Percentiles rank a stretch among this genome's conserved stretches.
Evolutionary conservation across 495 filamentous ascomycete species (phyloP).

Genomic region (Penicillium maclennaniae): DNA sequence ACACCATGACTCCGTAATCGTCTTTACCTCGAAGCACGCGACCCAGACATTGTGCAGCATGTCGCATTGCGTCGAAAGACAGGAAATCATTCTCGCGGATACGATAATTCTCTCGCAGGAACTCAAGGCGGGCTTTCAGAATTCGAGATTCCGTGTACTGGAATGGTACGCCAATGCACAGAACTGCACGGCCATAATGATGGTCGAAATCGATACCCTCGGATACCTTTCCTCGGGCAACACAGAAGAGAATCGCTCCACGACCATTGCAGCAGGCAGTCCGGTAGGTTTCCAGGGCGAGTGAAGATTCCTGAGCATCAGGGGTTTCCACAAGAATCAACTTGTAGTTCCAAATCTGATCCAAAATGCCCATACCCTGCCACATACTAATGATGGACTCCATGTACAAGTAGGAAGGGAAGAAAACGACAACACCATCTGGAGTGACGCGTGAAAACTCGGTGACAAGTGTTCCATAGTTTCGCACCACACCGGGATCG

Average conservation of each 20-base stretch:
- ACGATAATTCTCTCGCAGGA: slow-evolving; percentile 92
- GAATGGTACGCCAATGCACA: slow-evolving; percentile 97
- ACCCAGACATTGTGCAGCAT: slow-evolving; percentile 94
- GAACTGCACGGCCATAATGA: slow-evolving; percentile 93
- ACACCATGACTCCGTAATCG: slow-evolving; percentile 95
- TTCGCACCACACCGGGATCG: slow-evolving; percentile 88
- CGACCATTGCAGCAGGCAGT: slow-evolving; percentile 96
- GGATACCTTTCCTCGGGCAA: slow-evolving; percentile 93
- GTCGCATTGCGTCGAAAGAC: slow-evolving; percentile 98
- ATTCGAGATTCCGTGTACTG: slow-evolving; percentile 99
- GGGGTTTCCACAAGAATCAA: slow-evolving; percentile 97
- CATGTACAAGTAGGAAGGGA: slow-evolving; percentile 99
- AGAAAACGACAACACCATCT: slow-evolving; percentile 97
- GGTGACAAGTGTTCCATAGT: slow-evolving; percentile 88
- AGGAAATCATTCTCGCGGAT: slow-evolving; percentile 98
- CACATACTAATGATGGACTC: slow-evolving; percentile 98
- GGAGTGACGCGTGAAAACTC: slow-evolving; percentile 94
- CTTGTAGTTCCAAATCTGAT: slow-evolving; percentile 99
- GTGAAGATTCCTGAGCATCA: slow-evolving; percentile 92
- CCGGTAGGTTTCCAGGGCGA: slow-evolving; percentile 94
- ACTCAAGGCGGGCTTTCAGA: slow-evolving; percentile 92
- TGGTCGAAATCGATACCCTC: slow-evolving; percentile 99
- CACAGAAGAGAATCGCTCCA: slow-evolving; percentile 88
- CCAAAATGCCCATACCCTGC: slow-evolving; percentile 96
- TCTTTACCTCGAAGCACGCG: slow-evolving; percentile 73